phyloP scores from a whole-genome alignment of 2,329 filamentous ascomycete species.

The Aspergillus sp. region DNA sequence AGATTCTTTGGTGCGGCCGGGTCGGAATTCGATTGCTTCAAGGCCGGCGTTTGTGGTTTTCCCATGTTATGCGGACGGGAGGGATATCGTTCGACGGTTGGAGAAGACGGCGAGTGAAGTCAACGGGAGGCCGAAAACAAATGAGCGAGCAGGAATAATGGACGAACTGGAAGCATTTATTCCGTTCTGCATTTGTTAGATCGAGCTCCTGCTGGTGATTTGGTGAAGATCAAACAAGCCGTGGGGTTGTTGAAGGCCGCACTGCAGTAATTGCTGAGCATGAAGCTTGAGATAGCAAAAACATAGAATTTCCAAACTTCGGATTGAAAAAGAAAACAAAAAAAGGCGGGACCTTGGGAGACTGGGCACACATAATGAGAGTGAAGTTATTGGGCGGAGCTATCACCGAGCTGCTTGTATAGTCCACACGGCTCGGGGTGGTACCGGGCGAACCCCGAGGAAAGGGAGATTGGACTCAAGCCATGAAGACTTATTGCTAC shows the following conservation, averaged over 20 bases:
- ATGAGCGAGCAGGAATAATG: neutral
- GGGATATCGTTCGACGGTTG: neutral
- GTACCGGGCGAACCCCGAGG: neutral
- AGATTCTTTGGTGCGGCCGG: constrained; percentile 24
- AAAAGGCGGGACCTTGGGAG: neutral
- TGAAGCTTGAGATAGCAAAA: neutral
- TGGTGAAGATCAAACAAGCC: neutral
- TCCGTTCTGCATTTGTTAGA: neutral
- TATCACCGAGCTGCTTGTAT: neutral
- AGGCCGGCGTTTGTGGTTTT: neutral
- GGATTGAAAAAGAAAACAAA: neutral
- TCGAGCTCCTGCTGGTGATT: neutral
- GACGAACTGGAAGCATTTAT: no score
- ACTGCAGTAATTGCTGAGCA: neutral
- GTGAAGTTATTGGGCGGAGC: neutral
- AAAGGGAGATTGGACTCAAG: no score
- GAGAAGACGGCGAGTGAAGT: neutral
- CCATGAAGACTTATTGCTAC: no score
- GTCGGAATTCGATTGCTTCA: neutral
- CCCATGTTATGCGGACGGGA: neutral
- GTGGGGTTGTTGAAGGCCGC: neutral
- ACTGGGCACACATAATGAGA: neutral
- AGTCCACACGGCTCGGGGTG: neutral
- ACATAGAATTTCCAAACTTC: neutral
- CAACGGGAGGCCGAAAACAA: neutral